Evolutionary conservation across 192 early-diverging fungal species (phyloP).

Genomic region (Coemansia sp.): DNA sequence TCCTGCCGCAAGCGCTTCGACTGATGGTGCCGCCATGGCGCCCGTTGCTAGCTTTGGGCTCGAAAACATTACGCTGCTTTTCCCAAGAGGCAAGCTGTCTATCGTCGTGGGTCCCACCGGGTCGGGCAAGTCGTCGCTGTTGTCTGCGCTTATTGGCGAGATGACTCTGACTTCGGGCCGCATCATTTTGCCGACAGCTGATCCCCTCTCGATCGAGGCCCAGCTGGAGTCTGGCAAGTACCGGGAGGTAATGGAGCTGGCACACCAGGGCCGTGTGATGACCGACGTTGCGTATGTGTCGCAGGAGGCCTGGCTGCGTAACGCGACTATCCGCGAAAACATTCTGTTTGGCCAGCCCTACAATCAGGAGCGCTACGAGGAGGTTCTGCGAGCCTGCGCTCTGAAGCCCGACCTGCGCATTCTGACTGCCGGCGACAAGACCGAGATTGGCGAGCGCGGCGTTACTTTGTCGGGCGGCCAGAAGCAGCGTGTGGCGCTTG

Average conservation of each 20-base stretch:
- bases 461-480: slow-evolving; percentile 83
- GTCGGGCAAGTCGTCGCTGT: slow-evolving; percentile 82
- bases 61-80: slow-evolving; percentile 58
- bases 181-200: slow-evolving; percentile 32
- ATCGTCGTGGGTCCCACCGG: slow-evolving; percentile 85
- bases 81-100: slow-evolving; percentile 66
- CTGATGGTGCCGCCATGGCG: background rate
- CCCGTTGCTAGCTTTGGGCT: slow-evolving; percentile 59
- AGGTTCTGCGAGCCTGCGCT: slow-evolving; percentile 81
- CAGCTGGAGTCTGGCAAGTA: slow-evolving; percentile 10
- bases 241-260: slow-evolving; percentile 19
- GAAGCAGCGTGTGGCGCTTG: slow-evolving; percentile 82
- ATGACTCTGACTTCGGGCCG: slow-evolving; percentile 51
- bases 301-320: slow-evolving; percentile 74
- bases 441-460: slow-evolving; percentile 93
- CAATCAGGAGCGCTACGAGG: slow-evolving; percentile 69
- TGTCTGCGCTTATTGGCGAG: slow-evolving; percentile 81
- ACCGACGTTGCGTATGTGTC: slow-evolving; percentile 83
- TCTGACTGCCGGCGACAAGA: slow-evolving; percentile 79
- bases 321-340: slow-evolving; percentile 74
- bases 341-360: slow-evolving; percentile 81
- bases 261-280: slow-evolving; percentile 39
- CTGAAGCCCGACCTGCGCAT: slow-evolving; percentile 81
- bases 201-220: slow-evolving; percentile 2
- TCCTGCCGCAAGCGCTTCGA: too few relatives aligned